Conservation (phyloP, 768 basidiomycete species). For the Boletellus sp. region DNA sequence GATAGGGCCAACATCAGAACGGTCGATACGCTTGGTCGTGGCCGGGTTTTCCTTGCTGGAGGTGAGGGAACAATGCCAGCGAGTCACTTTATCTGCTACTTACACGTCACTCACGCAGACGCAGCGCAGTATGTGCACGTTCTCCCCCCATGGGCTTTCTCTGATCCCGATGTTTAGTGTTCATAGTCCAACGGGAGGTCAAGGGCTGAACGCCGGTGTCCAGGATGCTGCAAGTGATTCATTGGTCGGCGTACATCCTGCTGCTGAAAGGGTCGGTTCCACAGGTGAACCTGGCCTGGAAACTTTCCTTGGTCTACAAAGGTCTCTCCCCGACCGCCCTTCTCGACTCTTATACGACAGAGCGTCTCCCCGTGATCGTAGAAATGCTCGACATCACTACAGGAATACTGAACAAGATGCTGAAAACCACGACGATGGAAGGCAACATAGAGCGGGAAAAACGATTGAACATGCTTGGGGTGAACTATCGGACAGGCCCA, state of each 20-base stretch:
- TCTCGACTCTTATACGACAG: conserved; percentile 39
- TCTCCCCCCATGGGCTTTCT: not conserved
- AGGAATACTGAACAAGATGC: conserved; percentile 9
- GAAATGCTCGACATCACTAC: conserved; percentile 43
- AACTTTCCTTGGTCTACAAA: conserved; percentile 40
- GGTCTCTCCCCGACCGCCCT: conserved; percentile 33
- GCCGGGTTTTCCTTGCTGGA: conserved; percentile 46
- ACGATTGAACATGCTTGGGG: conserved; percentile 41
- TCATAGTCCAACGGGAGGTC: conserved; percentile 23
- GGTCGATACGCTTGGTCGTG: conserved; percentile 40
- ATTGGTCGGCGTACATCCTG: not conserved
- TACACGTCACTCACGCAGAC: conserved; percentile 29
- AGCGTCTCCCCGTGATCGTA: conserved; percentile 44
- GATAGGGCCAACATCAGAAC: conserved; percentile 46
- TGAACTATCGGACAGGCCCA: conserved; percentile 52
- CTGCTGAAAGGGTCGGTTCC: not conserved
- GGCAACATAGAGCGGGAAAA: not conserved
- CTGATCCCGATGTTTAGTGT: conserved; percentile 9
- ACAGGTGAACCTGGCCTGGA: conserved; percentile 44
- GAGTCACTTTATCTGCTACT: not conserved
- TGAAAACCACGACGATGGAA: not conserved
- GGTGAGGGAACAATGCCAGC: conserved; percentile 22
- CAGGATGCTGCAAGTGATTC: conserved; percentile 36
- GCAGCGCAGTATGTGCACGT: conserved; percentile 37
- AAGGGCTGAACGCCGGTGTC: conserved; percentile 36